A percentile compares a stretch with the other conserved stretches of the same genome.
Evolutionary conservation across 306 rosid species (phyloP).

Genomic region (Lablab purpureus): DNA sequence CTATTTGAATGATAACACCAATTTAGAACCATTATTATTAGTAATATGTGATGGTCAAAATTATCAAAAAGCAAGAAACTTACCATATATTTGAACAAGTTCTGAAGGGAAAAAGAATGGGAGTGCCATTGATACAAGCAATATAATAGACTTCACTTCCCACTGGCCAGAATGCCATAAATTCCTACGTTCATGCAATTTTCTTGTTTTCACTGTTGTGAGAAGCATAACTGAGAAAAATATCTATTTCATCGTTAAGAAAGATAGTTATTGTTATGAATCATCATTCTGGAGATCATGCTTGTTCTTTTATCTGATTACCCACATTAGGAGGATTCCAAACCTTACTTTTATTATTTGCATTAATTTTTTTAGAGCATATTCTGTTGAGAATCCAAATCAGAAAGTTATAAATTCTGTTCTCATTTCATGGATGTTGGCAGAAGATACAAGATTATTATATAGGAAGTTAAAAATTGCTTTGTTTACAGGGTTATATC

Average conservation of each 20-base stretch:
- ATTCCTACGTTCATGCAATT: constrained; percentile 63
- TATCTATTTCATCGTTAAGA: constrained; percentile 76
- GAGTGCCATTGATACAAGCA: constrained; percentile 65
- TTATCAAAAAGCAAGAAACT: constrained; percentile 7
- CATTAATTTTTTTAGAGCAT: neutral
- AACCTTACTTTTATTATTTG: neutral
- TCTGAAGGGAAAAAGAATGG: constrained; percentile 68
- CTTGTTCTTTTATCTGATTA: neutral
- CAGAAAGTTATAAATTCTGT: neutral
- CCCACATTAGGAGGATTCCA: neutral
- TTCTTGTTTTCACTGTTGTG: constrained; percentile 71
- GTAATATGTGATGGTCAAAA: neutral
- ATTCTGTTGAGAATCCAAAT: constrained; percentile 6
- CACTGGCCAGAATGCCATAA: constrained; percentile 88
- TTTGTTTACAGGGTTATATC: neutral
- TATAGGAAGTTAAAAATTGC: neutral
- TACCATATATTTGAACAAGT: constrained; percentile 76
- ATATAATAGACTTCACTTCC: constrained; percentile 63
- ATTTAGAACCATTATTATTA: neutral
- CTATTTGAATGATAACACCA: neutral
- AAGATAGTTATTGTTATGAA: neutral
- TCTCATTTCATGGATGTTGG: neutral
- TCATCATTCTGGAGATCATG: neutral
- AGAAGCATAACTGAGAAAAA: constrained; percentile 82
- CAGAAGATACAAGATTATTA: neutral